These are phyloP conservation scores for Trichosporon inkin DNA, from an alignment of 1,284 basidiomycete genomes.

Conservation along the genomic window DNA sequence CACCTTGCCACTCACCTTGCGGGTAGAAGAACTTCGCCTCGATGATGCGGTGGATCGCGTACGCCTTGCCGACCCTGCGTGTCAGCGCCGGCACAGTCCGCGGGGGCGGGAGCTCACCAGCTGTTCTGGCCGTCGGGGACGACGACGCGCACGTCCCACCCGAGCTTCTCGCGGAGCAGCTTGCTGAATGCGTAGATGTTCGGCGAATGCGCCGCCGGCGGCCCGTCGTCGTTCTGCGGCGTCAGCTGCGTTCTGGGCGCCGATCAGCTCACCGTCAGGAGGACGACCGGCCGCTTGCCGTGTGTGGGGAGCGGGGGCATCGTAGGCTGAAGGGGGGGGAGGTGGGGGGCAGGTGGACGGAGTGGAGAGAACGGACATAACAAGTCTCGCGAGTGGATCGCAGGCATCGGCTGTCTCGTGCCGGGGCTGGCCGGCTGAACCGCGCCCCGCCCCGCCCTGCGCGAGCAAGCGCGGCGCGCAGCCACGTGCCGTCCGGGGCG, in stretches of 20 bases:
- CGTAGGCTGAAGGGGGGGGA: not conserved
- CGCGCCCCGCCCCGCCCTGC: no score
- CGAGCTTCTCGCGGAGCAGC: constrained; percentile 62
- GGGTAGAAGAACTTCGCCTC: constrained; percentile 79
- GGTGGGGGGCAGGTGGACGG: not conserved
- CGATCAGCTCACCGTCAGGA: constrained; percentile 36
- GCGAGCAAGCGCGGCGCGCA: no score
- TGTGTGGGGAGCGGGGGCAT: constrained; percentile 37
- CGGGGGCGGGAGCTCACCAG: no score
- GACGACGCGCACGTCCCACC: constrained; percentile 84
- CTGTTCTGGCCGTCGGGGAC: constrained; percentile 82
- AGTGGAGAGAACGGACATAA: not conserved
- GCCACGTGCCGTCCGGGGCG: no score
- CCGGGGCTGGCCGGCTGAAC: no score
- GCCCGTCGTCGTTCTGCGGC: constrained; percentile 68
- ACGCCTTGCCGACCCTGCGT: constrained; percentile 65
- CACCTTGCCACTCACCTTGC: constrained; percentile 56
- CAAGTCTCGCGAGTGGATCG: not conserved
- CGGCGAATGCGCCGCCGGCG: constrained; percentile 67
- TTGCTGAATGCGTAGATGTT: constrained; percentile 75
- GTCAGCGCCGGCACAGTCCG: no score
- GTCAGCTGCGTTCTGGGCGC: not conserved
- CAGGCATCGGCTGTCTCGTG: no score
- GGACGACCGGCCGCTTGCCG: constrained; percentile 37
- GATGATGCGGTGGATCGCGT: constrained; percentile 73